Evolutionary conservation across 2,329 filamentous ascomycete species (phyloP), one percentile per base, ranked within the genome.

Genomic region (Sporothrix inflata): DNA sequence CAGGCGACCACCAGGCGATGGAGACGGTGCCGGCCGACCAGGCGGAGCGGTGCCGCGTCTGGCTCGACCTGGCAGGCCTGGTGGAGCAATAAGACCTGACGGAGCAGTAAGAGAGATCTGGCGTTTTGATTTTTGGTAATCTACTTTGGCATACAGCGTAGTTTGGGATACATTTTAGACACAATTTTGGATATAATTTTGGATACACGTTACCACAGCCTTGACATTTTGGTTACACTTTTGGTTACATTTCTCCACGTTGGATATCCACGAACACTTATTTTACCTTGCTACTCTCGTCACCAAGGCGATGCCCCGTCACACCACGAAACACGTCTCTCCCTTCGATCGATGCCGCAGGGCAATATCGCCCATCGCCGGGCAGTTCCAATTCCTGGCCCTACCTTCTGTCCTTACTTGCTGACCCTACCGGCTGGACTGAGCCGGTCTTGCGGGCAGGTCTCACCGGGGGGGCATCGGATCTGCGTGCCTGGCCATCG

Each of bases 31-130:
- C 78, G 16, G 72, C 72, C 24, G 81, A 77, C 8, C 79, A 84
- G 77, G 73, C 66, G 55, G 75, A 74, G 6, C 78, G 84, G 69
- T 86, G 84, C 73, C 74, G 74, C 19, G 83, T 84, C 69, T 86
- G 84, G 84, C 74, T 76, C 61, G 77, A 75, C 3, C 76, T 85
- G 69, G 81, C 78, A 40, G 77, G 77, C 38, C 74, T 77, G 47
- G 79, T 78, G 77, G 76, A 80, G 76, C 81, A 83, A 75, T 78
- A 72, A 75, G 34, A 6, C n/a, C n/a, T n/a, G n/a, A n/a, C n/a
- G n/a, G 42, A 51, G n/a, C 7, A 30, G 16, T n/a, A 19, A n/a
- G 19, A 49, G 19, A 21, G n/a, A n/a, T 0, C n/a, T 6, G 47
- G 40, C 40, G 55, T 65, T 21, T 21, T 24, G 21, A 24, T 63